Percentiles rank a stretch among this genome's conserved stretches.
Evolutionary conservation across 768 basidiomycete genomes (phyloP).

Genomic region (Lentinula detonsa): DNA sequence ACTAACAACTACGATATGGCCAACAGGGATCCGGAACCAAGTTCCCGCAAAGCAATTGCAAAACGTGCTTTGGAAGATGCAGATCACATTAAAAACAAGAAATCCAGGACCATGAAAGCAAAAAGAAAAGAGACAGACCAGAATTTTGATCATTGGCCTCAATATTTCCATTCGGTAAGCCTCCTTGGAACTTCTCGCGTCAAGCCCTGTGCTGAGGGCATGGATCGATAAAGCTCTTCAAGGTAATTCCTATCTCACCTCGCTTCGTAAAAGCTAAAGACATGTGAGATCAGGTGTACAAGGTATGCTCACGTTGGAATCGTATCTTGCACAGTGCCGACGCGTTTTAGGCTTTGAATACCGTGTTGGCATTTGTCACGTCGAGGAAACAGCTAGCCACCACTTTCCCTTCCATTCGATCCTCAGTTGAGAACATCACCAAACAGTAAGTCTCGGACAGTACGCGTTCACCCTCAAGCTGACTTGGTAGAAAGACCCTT

Average conservation of each 20-base stretch:
- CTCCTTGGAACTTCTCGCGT: background rate
- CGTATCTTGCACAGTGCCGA: background rate
- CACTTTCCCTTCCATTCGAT: constrained; percentile 68
- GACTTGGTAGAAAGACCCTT: constrained; percentile 49
- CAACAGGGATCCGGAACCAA: background rate
- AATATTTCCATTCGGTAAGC: constrained; percentile 3
- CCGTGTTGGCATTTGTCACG: constrained; percentile 83
- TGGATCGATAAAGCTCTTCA: background rate
- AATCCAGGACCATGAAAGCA: background rate
- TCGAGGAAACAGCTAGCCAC: constrained; percentile 75
- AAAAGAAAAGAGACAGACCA: background rate
- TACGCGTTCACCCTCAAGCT: background rate
- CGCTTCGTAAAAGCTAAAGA: background rate
- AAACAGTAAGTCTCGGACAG: constrained; percentile 50
- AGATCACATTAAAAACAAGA: background rate
- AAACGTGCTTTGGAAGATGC: background rate
- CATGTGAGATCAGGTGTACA: background rate
- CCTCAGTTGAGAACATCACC: constrained; percentile 75
- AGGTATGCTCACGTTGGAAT: background rate
- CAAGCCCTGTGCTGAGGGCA: background rate
- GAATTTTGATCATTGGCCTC: background rate
- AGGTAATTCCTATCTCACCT: background rate
- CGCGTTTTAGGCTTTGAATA: constrained; percentile 66
- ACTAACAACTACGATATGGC: background rate
- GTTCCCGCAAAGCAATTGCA: background rate